phyloP scores from a whole-genome alignment of 179 eudicot genomes.

The Corrigiola litoralis region DNA sequence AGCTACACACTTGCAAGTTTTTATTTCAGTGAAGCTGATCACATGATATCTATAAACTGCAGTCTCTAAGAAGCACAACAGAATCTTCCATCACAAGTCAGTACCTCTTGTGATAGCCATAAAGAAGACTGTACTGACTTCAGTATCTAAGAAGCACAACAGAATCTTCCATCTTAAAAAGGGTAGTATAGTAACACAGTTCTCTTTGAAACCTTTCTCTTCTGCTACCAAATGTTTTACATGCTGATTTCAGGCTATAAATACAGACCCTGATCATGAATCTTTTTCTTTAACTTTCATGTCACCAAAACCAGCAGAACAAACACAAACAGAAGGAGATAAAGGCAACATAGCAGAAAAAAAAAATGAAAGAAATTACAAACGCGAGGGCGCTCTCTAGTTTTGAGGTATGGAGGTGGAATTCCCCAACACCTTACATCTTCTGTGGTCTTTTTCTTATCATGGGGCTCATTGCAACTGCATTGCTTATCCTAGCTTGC shows the following conservation, averaged over 20 bases:
- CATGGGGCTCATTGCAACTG: conserved; percentile 28
- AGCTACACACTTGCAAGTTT: no score
- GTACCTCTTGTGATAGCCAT: background rate
- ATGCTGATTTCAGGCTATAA: conserved; percentile 1
- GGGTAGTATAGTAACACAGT: conserved; percentile 16
- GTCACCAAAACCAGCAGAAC: background rate
- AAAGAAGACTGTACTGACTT: background rate
- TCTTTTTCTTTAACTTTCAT: background rate
- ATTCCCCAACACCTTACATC: conserved; percentile 44
- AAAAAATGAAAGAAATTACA: conserved; percentile 12
- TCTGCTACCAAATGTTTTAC: background rate
- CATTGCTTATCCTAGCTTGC: conserved; percentile 40
- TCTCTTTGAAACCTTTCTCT: background rate
- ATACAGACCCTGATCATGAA: background rate
- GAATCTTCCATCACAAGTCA: conserved; percentile 18
- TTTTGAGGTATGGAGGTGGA: conserved; percentile 20
- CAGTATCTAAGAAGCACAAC: conserved; percentile 14
- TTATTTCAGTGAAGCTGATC: no score
- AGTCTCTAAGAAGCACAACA: conserved; percentile 11
- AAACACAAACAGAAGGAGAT: background rate
- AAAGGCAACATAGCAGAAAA: background rate
- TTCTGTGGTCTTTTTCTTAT: conserved; percentile 29
- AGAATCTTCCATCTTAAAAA: conserved; percentile 19
- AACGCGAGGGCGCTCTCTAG: background rate
- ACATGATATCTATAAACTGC: no score